Evolutionary conservation across 108 stramenopile genomes (phyloP), one percentile per base, ranked within the genome.

Genomic region (Stephanodiscus minutulus): DNA sequence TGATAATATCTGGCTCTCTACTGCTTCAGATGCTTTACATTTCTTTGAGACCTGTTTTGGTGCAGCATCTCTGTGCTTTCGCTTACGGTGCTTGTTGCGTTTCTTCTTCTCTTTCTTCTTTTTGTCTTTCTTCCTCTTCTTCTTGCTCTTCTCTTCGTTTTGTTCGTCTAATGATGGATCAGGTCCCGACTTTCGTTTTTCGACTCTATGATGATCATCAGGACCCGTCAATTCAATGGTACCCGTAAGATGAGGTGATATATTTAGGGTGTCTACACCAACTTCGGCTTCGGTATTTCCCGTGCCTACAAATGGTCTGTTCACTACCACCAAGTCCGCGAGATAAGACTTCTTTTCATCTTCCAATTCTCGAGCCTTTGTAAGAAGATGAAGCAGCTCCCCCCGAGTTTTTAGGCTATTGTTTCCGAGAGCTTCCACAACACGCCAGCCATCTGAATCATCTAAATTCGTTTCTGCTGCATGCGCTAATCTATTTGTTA

Each of bases 361-460:
- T 36, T 67, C 68, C 52, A 74, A 46, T 55, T 79, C 73, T 27
- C 35, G 25, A 47, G 78, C 73, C 37, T 79, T 79, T 3, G 73
- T 48, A 15, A 74, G 61, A 18, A 79, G 68, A 64, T 79, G 78
- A 22, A 75, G 61, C 31, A 79, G 36, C 31, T 79, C 78, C 31
- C 74, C 49, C 24, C 70, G 27, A 46, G 52, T 22, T 39, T 64
- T 72, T 35, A 76, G 64, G 47, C 57, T 46, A 11, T 60, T 70
- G 47, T 36, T 56, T 64, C 68, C 68, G 61, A 70, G 50, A 18
- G 31, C 47, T 53, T 37, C 48, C 21, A 70, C 13, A 15, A 28
- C 31, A 12, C 18, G 43, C 15, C 46, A 22, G 21, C 55, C 60
- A 10, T 33, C 15, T 13, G 39, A 29, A 48, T 41, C 49, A 0